Base-by-base conservation (phyloP, 1,284 basidiomycete species). In the Chalciporus sp. region DNA sequence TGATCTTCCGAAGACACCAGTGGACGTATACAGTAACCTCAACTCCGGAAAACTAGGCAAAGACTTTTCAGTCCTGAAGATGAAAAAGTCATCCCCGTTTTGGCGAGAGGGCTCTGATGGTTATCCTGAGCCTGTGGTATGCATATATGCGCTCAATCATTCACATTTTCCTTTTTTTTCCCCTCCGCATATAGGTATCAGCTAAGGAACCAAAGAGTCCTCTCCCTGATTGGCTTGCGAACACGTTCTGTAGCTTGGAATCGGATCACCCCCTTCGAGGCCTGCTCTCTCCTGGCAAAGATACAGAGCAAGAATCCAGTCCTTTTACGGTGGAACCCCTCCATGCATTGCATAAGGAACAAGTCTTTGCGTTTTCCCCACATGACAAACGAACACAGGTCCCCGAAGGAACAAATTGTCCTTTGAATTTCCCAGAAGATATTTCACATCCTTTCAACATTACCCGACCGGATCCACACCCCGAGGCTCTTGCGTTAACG, bases 151-250 rank as follows among this genome's bases (percentile, higher is more conserved):
- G 56, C 53, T 48, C 53, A n/a, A 31, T 60, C 56, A 29, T 54
- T 50, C 41, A 52, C 49, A 49, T 40, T 54, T 67, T 55, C 35
- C 47, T 53, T 41, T 31, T 37, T 62, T 58, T 58, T 27, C 31
- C 48, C 14, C 14, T 39, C 37, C 6, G n/a, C 37, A 10, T 57
- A 17, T 43, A 69, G 67, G 54, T 23, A 28, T 53, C 55, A 35
- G 47, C 47, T 23, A 59, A 40, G 48, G 57, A 47, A 51, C 53
- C 52, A 11, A 66, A 45, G 46, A 54, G 29, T 33, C 59, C 66
- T 11, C 66, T 81, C 44, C 81, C 81, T 4, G 51, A 62, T 42
- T 83, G 82, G 82, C 74, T 84, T 14, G 68, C 69, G 26, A 56
- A 64, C 45, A 77, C 80, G 6, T 72, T 83, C 39, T 69, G 67